Conservation (phyloP, 2,329 filamentous ascomycete genomes). For the Nakataea oryzae region DNA sequence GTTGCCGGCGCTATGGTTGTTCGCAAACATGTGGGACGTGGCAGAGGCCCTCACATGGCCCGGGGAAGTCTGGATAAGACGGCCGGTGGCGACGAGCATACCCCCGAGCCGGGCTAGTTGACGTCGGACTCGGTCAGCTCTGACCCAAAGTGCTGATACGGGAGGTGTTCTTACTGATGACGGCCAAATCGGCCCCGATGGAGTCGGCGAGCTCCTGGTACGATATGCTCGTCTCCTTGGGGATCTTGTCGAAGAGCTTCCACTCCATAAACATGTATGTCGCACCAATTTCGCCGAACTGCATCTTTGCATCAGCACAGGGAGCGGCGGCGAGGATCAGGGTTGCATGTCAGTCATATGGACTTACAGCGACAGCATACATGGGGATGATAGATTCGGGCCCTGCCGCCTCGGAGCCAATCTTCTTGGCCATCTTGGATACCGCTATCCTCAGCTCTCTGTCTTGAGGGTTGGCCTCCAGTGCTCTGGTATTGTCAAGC, state of each 20-base stretch:
- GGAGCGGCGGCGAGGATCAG: too few species aligned
- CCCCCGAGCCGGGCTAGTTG: slow-evolving; percentile 10
- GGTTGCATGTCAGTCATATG: background rate
- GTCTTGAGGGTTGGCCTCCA: background rate
- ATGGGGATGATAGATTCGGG: background rate
- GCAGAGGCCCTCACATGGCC: slow-evolving; percentile 10
- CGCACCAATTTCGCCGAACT: background rate
- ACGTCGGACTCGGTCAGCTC: background rate
- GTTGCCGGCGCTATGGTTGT: slow-evolving; percentile 6
- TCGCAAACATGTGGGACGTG: slow-evolving; percentile 11
- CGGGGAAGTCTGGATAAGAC: slow-evolving; percentile 7
- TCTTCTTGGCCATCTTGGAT: background rate
- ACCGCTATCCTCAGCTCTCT: background rate
- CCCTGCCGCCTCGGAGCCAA: background rate
- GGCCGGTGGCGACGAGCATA: slow-evolving; percentile 10
- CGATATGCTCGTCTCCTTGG: slow-evolving; percentile 12
- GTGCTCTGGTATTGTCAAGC: background rate
- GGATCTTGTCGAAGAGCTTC: slow-evolving; percentile 17
- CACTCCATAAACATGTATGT: slow-evolving; percentile 12
- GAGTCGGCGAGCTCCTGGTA: slow-evolving; percentile 11
- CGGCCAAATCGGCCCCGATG: slow-evolving; percentile 11
- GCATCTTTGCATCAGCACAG: background rate
- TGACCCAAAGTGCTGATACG: background rate
- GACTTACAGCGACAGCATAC: background rate
- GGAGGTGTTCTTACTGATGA: slow-evolving; percentile 9